These are phyloP conservation scores for Aspergillus terreus DNA, from an alignment of 2,329 filamentous ascomycete genomes.

Conservation along the genomic window DNA sequence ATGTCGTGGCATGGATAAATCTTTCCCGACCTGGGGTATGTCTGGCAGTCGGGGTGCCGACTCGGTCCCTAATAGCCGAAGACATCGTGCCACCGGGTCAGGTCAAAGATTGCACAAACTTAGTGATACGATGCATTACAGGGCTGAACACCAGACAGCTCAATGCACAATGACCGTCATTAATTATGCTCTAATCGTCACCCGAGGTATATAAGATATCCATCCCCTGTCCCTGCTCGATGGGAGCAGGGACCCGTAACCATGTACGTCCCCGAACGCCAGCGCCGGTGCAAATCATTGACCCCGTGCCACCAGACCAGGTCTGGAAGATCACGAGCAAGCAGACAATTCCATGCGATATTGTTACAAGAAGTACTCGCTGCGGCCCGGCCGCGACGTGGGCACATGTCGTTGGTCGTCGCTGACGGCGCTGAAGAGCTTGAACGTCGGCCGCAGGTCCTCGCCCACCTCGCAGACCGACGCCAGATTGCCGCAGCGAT, in stretches of 20 bases:
- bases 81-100: too few relatives aligned
- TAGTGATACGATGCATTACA: too few relatives aligned
- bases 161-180: conserved; percentile 18
- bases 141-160: too few relatives aligned
- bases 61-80: too few relatives aligned
- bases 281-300: conserved; percentile 28
- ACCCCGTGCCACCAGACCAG: conserved; percentile 14
- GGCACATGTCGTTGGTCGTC: conserved; percentile 47
- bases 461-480: conserved; percentile 86
- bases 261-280: conserved; percentile 27
- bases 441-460: conserved; percentile 85
- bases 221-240: conserved; percentile 6
- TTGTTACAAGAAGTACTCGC: conserved; percentile 47
- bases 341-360: conserved; percentile 12
- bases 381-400: conserved; percentile 41
- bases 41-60: background rate
- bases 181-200: conserved; percentile 19
- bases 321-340: conserved; percentile 6
- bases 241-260: conserved; percentile 11
- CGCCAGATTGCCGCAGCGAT: conserved; percentile 89
- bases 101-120: too few relatives aligned
- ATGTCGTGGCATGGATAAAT: background rate
- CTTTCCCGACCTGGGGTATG: background rate
- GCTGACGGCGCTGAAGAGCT: conserved; percentile 45
- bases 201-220: conserved; percentile 30